Evolutionary conservation across 306 rosid species (phyloP), one percentile per base, ranked within the genome.

Genomic region (Casuarina equisetifolia): DNA sequence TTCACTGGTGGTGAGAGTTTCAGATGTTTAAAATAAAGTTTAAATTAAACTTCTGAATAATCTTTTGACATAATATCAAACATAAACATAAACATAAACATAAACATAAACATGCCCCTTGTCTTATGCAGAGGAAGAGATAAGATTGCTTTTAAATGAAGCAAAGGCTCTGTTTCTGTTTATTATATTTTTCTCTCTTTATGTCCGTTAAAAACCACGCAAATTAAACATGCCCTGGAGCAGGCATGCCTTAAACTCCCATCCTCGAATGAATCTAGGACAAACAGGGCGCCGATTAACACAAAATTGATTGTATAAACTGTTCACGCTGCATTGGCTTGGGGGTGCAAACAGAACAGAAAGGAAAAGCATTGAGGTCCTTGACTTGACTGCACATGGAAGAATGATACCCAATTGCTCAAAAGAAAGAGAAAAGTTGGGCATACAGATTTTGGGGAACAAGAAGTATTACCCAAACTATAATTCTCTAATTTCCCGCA

Each of bases 371-470:
- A 44, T 11, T 55, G 19, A 36, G 70, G 64, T 66, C 63, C 54
- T 25, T 62, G 40, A 78, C 62, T 52, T 55, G 69, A 69, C 38
- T 43, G 74, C 72, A 73, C 49, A 53, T 55, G 62, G 62, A 19
- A 16, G 9, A 39, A 39, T 48, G 39, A 43, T 7, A 45, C 59
- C 55, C 42, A 71, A 35, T 48, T 19, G 55, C 20, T 13, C 40
- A 71, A 20, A 45, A 25, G 32, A 25, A 70, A 45, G 46, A 36
- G n/a, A 20, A 70, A 49, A 70, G 74, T 6, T 62, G 69, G 40
- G 70, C 20, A 17, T 4, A 40, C 49, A 15, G 5, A 7, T 3
- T 9, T 58, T 10, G 12, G 64, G 36, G 9, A 58, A 9, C 64
- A 58, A 25, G 9, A 58, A 58, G 8, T 58, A 58, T 15, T 6